Conservation (phyloP, 2,329 filamentous ascomycete genomes). For the Trichoderma sp. region DNA sequence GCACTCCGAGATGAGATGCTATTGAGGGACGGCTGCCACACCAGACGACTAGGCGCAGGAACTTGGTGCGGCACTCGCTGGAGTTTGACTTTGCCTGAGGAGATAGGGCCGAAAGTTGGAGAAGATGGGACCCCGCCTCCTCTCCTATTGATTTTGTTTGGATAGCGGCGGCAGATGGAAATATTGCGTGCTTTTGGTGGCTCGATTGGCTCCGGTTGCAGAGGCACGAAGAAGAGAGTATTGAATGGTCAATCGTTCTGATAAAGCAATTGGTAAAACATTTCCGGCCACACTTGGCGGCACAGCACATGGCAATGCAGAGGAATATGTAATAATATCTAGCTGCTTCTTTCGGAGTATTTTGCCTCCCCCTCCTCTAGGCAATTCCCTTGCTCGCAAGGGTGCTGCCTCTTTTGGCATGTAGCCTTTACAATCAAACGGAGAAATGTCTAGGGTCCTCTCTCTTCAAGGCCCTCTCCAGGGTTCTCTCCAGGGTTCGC, state of each 20-base stretch:
- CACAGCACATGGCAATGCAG: not conserved
- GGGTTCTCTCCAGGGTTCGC: not conserved
- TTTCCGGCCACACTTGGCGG: not conserved
- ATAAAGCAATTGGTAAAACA: not conserved
- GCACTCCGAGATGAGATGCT: conserved; percentile 25
- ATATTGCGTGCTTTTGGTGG: not conserved
- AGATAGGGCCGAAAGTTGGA: conserved; percentile 21
- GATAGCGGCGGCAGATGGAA: not conserved
- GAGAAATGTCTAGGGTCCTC: not conserved
- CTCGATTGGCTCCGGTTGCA: not conserved
- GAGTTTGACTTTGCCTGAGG: conserved; percentile 11
- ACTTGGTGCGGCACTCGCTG: conserved; percentile 15
- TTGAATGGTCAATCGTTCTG: not conserved
- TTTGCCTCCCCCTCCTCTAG: not conserved
- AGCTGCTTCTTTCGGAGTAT: not conserved
- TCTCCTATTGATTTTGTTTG: not conserved
- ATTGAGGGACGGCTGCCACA: conserved; percentile 21
- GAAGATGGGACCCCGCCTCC: not conserved
- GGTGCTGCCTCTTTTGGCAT: conserved; percentile 4
- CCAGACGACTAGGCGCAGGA: conserved; percentile 14
- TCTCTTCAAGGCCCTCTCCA: not conserved
- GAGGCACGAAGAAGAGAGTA: not conserved
- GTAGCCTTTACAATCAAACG: not conserved
- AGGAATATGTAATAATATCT: not conserved
- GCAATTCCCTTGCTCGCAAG: not conserved